Conservation (phyloP, 345 rosid species). For the Hypericum perforatum region DNA sequence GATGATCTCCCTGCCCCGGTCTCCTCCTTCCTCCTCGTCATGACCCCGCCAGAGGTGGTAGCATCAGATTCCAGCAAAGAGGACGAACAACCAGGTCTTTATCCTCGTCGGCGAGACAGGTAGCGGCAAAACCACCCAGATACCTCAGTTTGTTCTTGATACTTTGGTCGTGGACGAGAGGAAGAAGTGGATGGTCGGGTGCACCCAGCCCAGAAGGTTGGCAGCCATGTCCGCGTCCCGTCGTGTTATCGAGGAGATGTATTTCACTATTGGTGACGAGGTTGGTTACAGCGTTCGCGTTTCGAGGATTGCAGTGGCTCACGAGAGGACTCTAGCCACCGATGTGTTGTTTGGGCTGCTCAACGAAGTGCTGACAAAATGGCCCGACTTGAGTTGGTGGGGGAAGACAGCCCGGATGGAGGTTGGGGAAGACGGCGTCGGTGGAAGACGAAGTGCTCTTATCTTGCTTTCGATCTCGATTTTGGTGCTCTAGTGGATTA, state of each 20-base stretch:
- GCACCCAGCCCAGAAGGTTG: slow-evolving; percentile 98
- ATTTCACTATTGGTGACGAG: slow-evolving; percentile 90
- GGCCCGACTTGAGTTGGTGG: slow-evolving; percentile 75
- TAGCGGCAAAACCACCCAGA: slow-evolving; percentile 95
- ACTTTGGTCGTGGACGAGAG: slow-evolving; percentile 75
- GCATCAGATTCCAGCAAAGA: no score
- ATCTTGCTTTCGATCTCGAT: no score
- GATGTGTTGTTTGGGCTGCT: no score
- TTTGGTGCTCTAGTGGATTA: no score
- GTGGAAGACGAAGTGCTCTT: no score
- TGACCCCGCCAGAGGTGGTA: no score
- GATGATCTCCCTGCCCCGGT: no score
- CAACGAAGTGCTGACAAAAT: slow-evolving; percentile 71
- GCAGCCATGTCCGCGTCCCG: slow-evolving; percentile 99
- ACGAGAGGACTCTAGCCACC: slow-evolving; percentile 92
- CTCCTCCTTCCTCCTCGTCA: no score
- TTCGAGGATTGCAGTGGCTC: slow-evolving; percentile 94
- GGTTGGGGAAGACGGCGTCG: slow-evolving; percentile 94
- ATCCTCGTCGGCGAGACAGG: slow-evolving; percentile 94
- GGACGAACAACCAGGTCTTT: slow-evolving; percentile 50
- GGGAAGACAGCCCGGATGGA: slow-evolving; percentile 97
- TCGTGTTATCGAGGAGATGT: slow-evolving; percentile 99
- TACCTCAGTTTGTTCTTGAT: slow-evolving; percentile 84
- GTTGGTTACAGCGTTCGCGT: slow-evolving; percentile 97
- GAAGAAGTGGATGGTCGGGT: slow-evolving; percentile 77